Conservation (phyloP, 2,329 filamentous ascomycete species). For the Hypoxylon sp. region DNA sequence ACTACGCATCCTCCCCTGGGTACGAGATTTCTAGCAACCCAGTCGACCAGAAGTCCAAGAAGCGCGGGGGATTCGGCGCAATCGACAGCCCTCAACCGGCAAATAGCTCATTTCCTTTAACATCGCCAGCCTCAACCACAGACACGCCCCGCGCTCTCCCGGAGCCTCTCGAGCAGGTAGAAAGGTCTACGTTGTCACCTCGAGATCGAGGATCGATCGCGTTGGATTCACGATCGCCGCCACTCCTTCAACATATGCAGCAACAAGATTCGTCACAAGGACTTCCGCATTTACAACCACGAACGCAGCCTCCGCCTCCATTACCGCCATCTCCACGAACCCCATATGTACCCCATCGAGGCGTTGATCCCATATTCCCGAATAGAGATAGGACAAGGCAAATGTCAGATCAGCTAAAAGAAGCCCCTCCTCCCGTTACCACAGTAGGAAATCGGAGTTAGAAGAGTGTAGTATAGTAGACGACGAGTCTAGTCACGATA, state of each 20-base stretch:
- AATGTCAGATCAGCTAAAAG: constrained; percentile 52
- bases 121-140: constrained; percentile 52
- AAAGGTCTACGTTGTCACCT: constrained; percentile 52
- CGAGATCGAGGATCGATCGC: constrained; percentile 48
- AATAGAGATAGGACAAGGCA: constrained; percentile 53
- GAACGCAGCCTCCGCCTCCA: constrained; percentile 48
- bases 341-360: constrained; percentile 49
- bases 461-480: constrained; percentile 35
- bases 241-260: constrained; percentile 49
- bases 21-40: constrained; percentile 52
- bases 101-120: constrained; percentile 47
- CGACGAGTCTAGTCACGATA: constrained; percentile 30
- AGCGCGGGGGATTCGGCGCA: constrained; percentile 45
- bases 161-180: constrained; percentile 52
- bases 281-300: constrained; percentile 49
- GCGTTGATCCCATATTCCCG: constrained; percentile 54
- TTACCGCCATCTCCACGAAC: constrained; percentile 48
- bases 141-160: constrained; percentile 53
- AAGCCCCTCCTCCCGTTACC: constrained; percentile 49
- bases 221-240: constrained; percentile 51
- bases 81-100: constrained; percentile 52
- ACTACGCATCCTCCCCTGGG: constrained; percentile 54
- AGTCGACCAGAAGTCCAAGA: constrained; percentile 50
- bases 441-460: constrained; percentile 51
- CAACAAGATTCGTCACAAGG: constrained; percentile 47